Conservation (phyloP, 257 asterid species). For the Osmanthus fragrans region DNA sequence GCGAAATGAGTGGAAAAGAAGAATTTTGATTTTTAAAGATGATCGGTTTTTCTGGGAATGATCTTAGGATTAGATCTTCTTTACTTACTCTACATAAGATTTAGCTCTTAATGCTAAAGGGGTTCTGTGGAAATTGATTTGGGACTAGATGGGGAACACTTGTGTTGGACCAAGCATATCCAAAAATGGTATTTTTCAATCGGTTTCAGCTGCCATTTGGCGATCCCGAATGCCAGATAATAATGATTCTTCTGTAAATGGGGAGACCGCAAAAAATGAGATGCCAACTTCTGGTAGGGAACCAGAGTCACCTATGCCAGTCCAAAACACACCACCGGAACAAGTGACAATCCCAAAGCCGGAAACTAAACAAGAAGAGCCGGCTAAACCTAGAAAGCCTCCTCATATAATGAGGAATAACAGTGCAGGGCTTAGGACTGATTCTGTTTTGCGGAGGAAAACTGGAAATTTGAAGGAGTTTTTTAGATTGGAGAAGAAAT, state of each 20-base stretch:
- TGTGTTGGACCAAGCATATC: conserved; percentile 86
- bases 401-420: conserved; percentile 60
- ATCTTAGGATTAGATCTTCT: conserved; percentile 42
- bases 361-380: conserved; percentile 39
- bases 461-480: conserved; percentile 84
- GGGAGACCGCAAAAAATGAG: conserved; percentile 46
- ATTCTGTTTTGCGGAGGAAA: conserved; percentile 66
- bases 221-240: conserved; percentile 63
- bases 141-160: conserved; percentile 76
- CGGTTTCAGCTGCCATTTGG: conserved; percentile 93
- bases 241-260: conserved; percentile 37
- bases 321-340: conserved; percentile 79
- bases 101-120: conserved; percentile 26
- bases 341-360: conserved; percentile 63
- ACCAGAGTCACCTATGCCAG: conserved; percentile 49
- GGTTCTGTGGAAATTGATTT: conserved; percentile 18
- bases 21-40: conserved; percentile 17
- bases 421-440: conserved; percentile 89
- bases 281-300: conserved; percentile 36
- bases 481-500: conserved; percentile 70
- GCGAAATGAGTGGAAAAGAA: conserved; percentile 22
- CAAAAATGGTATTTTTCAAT: conserved; percentile 69
- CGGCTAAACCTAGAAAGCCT: conserved; percentile 50
- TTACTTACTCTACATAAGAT: conserved; percentile 12
- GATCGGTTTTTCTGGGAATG: conserved; percentile 15